Percentiles rank a stretch among this genome's conserved stretches.
phyloP scores from a whole-genome alignment of 176 grass and related monocot species.

The Themeda triandra region DNA sequence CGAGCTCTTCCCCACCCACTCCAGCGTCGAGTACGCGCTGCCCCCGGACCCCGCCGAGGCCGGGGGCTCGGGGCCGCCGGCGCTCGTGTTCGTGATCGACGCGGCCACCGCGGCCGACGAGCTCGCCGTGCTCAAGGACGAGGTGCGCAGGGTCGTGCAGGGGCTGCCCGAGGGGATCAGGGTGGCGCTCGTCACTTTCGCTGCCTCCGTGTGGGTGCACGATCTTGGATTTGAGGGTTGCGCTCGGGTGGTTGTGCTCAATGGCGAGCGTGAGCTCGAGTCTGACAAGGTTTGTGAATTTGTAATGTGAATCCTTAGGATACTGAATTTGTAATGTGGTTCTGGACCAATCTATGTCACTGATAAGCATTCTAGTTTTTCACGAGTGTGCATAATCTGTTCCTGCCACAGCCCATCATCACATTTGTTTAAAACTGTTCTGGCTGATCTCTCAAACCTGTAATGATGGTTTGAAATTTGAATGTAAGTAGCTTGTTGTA shows the following conservation, averaged over 20 bases:
- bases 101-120: constrained; percentile 49
- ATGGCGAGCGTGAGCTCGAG: constrained; percentile 71
- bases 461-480: background rate
- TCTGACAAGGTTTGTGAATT: constrained; percentile 64
- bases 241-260: constrained; percentile 65
- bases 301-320: constrained; percentile 9
- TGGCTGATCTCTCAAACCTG: background rate
- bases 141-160: constrained; percentile 71
- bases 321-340: background rate
- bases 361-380: background rate
- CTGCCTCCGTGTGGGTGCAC: constrained; percentile 78
- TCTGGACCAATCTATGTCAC: background rate
- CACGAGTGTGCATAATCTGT: background rate
- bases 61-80: constrained; percentile 9
- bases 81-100: constrained; percentile 74
- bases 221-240: constrained; percentile 75
- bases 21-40: constrained; percentile 80
- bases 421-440: background rate
- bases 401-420: background rate
- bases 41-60: constrained; percentile 41
- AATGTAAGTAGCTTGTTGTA: background rate
- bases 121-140: constrained; percentile 69
- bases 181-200: constrained; percentile 76
- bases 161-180: constrained; percentile 64
- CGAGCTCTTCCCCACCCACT: constrained; percentile 97